Percentiles rank a stretch among this genome's conserved stretches.
phyloP scores from a whole-genome alignment of 495 filamentous ascomycete species.

The Talaromyces nanjingensis region DNA sequence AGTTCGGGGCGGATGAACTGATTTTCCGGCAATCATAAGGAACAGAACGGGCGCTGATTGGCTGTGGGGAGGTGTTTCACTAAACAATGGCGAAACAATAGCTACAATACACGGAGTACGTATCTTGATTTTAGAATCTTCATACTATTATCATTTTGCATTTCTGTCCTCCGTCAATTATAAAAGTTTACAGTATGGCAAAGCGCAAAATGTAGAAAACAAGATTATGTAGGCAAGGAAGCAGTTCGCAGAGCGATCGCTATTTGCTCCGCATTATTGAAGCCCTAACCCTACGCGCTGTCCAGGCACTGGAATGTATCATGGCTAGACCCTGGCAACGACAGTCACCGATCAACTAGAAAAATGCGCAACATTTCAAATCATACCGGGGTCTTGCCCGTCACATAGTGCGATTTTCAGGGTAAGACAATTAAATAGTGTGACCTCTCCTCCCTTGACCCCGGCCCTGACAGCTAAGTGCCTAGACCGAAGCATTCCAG shows the following conservation, averaged over 20 bases:
- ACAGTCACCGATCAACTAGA: neutral
- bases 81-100: neutral
- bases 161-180: neutral
- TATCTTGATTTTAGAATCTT: neutral
- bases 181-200: no score
- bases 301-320: neutral
- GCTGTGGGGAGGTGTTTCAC: neutral
- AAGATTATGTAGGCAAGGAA: neutral
- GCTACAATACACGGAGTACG: neutral
- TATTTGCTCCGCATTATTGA: neutral
- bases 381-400: neutral
- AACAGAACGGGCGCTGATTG: neutral
- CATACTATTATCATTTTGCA: neutral
- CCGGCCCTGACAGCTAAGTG: neutral
- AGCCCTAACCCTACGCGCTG: neutral
- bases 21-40: neutral
- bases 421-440: neutral
- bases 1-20: neutral
- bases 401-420: neutral
- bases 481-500: neutral
- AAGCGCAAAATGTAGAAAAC: neutral
- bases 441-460: neutral
- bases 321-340: neutral
- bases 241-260: neutral
- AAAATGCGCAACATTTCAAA: neutral